These are phyloP conservation scores for Phaeotremella fagi DNA, from an alignment of 768 basidiomycete genomes.

Conservation along the genomic window DNA sequence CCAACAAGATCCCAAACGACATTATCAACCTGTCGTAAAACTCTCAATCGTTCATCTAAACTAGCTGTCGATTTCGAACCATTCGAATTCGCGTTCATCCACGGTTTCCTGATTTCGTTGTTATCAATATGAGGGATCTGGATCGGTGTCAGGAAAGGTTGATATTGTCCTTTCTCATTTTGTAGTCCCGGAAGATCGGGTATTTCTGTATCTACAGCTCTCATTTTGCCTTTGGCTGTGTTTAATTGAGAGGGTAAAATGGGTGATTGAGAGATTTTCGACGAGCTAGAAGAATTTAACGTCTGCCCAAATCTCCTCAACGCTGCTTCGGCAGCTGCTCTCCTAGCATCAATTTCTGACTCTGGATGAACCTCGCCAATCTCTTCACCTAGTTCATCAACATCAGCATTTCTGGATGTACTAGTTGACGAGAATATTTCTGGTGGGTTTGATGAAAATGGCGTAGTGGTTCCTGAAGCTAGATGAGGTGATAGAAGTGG, in stretches of 20 bases:
- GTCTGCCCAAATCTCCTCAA: conserved; percentile 53
- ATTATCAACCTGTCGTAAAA: conserved; percentile 71
- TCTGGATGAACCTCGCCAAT: not conserved
- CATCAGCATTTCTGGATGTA: not conserved
- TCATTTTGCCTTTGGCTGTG: not conserved
- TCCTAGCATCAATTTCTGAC: conserved; percentile 48
- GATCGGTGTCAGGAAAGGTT: conserved; percentile 2
- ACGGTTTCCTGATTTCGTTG: conserved; percentile 60
- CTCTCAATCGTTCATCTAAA: conserved; percentile 74
- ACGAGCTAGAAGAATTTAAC: not conserved
- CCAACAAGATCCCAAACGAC: conserved; percentile 70
- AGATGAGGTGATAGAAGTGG: not conserved
- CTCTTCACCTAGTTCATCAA: not conserved
- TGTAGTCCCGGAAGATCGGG: conserved; percentile 8
- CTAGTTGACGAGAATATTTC: conserved; percentile 25
- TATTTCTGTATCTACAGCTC: conserved; percentile 1
- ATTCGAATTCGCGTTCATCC: conserved; percentile 52
- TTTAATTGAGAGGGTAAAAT: not conserved
- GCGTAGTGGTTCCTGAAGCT: conserved; percentile 17
- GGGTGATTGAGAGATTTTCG: not conserved
- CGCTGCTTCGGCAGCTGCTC: conserved; percentile 66
- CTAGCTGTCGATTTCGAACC: conserved; percentile 60
- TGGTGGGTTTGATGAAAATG: conserved; percentile 33
- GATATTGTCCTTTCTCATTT: conserved; percentile 4
- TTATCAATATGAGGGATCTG: conserved; percentile 48